Evolutionary conservation across 179 eudicot species (phyloP).

Genomic region (Drosera spatulata): DNA sequence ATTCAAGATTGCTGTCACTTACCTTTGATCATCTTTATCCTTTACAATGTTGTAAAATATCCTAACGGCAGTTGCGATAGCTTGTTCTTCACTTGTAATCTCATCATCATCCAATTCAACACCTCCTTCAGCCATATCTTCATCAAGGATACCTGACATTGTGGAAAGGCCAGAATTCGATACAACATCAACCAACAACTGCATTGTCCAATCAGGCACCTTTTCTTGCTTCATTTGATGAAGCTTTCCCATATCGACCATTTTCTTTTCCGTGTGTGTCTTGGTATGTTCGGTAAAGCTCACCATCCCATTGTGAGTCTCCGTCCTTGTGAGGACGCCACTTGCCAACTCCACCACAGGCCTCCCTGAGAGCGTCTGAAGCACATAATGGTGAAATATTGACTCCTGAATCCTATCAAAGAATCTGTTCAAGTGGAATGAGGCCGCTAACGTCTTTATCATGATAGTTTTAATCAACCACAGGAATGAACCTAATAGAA

Average conservation of each 20-base stretch:
- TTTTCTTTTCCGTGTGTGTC: slow-evolving; percentile 11
- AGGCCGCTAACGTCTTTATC: slow-evolving; percentile 28
- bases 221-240: slow-evolving; percentile 24
- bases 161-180: slow-evolving; percentile 29
- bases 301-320: slow-evolving; percentile 10
- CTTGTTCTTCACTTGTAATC: slow-evolving; percentile 29
- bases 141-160: slow-evolving; percentile 15
- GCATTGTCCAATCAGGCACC: slow-evolving; percentile 37
- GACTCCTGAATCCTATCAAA: slow-evolving; percentile 38
- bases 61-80: slow-evolving; percentile 24
- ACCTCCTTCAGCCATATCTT: slow-evolving; percentile 18
- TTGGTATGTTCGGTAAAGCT: slow-evolving; percentile 14
- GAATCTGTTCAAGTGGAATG: slow-evolving; percentile 32
- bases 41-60: slow-evolving; percentile 20
- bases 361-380: slow-evolving; percentile 27
- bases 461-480: slow-evolving; percentile 34
- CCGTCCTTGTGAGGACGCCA: slow-evolving; percentile 5
- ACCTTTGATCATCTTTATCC: slow-evolving; percentile 15
- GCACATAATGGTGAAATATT: slow-evolving; percentile 29
- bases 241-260: slow-evolving; percentile 28
- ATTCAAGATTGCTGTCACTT: neutral
- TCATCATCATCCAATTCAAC: slow-evolving; percentile 21
- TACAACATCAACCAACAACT: slow-evolving; percentile 25
- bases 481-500: slow-evolving; percentile 22
- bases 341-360: slow-evolving; percentile 21